Evolutionary conservation across 139 green algal genomes (phyloP), one percentile per base, ranked within the genome.

Genomic region (Chlamydomonas sphaeroides): DNA sequence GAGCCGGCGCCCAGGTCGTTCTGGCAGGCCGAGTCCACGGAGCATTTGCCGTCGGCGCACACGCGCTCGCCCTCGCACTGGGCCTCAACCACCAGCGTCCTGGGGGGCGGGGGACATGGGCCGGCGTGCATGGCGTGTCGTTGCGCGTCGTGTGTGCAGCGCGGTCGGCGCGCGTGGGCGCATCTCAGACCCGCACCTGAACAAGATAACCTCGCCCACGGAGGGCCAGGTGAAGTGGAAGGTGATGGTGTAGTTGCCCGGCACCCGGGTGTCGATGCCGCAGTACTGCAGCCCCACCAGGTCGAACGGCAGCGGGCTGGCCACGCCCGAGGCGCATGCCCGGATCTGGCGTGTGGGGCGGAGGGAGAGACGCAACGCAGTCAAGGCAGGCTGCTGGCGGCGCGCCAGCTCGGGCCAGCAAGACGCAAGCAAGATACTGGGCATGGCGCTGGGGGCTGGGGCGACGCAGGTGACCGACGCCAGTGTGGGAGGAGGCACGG

Each of bases 191-290:
- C 11, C 63, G 5, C 35, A 66, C 70, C 70, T 48, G 70, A 67
- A 67, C 5, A 78, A 33, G 2, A 78, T 15, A 6, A 78, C 7
- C 70, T 78, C 70, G 11, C 51, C 70, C 49, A 78, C 51, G 8
- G 70, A 78, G 23, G 70, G 73, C 73, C 73, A 80, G 3, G 33
- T 25, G 4, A 80, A 38, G 73, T 57, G 38, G 73, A 69, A 80
- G 38, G 30, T 28, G 30, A 80, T 68, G 38, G 38, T 80, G 73
- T 80, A 80, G 57, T 69, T 80, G 57, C 73, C 73, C 1, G 73
- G 38, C 28, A 32, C 5, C 15, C 18, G 17, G 2, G 57, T 68
- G 57, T 80, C 57, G 15, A 80, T 32, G 56, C 17, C 32, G 73
- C 73, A 80, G 73, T 80, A 69, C 38, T 39, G 38, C 73, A 80